phyloP scores from a whole-genome alignment of 1,284 basidiomycete species.

The Taiwanofungus camphoratus region DNA sequence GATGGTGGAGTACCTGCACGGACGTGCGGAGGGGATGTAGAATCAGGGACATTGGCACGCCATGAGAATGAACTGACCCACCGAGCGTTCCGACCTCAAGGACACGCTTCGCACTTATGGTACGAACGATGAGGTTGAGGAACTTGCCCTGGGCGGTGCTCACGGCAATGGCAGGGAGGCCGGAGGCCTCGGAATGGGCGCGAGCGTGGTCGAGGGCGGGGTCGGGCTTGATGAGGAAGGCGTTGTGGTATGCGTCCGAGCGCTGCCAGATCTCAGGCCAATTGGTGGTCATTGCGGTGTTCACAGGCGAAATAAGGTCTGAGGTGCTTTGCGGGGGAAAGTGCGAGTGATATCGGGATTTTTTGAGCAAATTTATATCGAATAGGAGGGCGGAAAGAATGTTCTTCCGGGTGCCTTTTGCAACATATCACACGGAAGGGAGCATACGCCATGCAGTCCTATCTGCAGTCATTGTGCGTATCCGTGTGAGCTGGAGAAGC shows the following conservation, averaged over 20 bases:
- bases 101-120: slow-evolving; percentile 45
- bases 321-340: no score
- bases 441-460: no score
- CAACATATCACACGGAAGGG: no score
- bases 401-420: no score
- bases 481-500: no score
- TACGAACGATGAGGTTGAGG: slow-evolving; percentile 42
- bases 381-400: no score
- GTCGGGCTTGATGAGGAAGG: slow-evolving; percentile 42
- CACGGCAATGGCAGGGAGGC: slow-evolving; percentile 49
- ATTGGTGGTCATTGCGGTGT: no score
- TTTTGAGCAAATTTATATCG: no score
- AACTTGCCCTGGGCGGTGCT: slow-evolving; percentile 53
- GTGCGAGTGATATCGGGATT: no score
- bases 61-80: slow-evolving; percentile 35
- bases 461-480: no score
- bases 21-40: slow-evolving; percentile 7
- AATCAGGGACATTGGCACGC: background rate
- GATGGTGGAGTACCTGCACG: slow-evolving; percentile 49
- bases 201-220: slow-evolving; percentile 38
- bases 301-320: no score
- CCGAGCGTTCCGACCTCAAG: slow-evolving; percentile 60
- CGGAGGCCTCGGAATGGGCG: slow-evolving; percentile 37
- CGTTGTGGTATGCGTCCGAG: slow-evolving; percentile 52
- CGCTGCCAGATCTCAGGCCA: slow-evolving; percentile 42